Percentiles rank a stretch among this genome's conserved stretches.
These are phyloP conservation scores for Hyaloscypha hepaticicola DNA, from an alignment of 495 filamentous ascomycete species.

Conservation along the genomic window DNA sequence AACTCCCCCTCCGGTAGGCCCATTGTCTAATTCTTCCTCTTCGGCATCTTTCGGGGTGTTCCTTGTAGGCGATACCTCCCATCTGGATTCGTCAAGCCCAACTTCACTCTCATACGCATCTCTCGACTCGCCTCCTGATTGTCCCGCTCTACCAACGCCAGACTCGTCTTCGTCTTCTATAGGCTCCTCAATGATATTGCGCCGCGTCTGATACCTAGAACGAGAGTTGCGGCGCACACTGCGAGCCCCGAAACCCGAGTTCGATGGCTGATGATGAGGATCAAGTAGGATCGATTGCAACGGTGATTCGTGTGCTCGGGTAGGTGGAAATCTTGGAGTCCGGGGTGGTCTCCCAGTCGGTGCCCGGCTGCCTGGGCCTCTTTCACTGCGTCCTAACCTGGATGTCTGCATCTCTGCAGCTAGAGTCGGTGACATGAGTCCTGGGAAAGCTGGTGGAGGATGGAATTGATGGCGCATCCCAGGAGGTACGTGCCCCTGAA, in stretches of 20 bases:
- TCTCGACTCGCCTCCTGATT: constrained; percentile 17
- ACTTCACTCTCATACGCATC: constrained; percentile 28
- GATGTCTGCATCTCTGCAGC: constrained; percentile 54
- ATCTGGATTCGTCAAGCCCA: constrained; percentile 44
- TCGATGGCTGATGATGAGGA: constrained; percentile 79
- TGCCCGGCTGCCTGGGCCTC: constrained; percentile 32
- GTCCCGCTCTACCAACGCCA: background rate
- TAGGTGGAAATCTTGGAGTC: constrained; percentile 30
- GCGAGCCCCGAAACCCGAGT: constrained; percentile 43
- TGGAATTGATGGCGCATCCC: constrained; percentile 64
- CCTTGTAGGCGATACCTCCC: constrained; percentile 39
- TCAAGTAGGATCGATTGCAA: constrained; percentile 79
- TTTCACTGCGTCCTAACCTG: constrained; percentile 45
- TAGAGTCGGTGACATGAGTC: constrained; percentile 61
- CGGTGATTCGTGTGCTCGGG: constrained; percentile 46
- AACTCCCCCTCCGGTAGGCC: constrained; percentile 59
- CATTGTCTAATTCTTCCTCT: constrained; percentile 50
- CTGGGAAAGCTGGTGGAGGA: constrained; percentile 76
- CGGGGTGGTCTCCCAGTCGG: constrained; percentile 11
- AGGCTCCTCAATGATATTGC: constrained; percentile 48
- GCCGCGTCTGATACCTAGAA: constrained; percentile 40
- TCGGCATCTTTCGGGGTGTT: constrained; percentile 25
- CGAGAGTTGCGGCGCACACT: constrained; percentile 45
- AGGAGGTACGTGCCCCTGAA: constrained; percentile 47
- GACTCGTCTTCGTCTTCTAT: constrained; percentile 41